Conservation (phyloP, 164 flowering plant species). For the Aristolochia californica region DNA sequence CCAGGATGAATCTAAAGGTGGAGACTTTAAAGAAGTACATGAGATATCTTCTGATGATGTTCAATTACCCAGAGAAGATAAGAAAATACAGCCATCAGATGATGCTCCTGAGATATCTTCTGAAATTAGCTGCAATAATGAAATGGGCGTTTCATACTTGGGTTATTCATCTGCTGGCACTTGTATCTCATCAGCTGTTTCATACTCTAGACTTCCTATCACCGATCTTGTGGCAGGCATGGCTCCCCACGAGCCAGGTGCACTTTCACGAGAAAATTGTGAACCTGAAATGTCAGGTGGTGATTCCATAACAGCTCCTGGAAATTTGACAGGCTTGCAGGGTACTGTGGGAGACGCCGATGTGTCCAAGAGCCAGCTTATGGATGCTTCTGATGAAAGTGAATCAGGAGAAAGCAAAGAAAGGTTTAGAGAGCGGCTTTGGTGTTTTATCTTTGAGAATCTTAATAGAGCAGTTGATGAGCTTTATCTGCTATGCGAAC, state of each 20-base stretch:
- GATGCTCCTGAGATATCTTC: slow-evolving; percentile 8
- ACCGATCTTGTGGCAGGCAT: slow-evolving; percentile 4
- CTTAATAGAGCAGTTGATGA: slow-evolving; percentile 95
- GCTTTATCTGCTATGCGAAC: slow-evolving; percentile 87
- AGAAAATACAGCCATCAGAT: slow-evolving; percentile 11
- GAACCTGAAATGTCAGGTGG: slow-evolving; percentile 19
- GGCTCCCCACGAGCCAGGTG: slow-evolving; percentile 12
- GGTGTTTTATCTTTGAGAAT: slow-evolving; percentile 91
- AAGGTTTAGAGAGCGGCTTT: slow-evolving; percentile 84
- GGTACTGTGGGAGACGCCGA: slow-evolving; percentile 12
- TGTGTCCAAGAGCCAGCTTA: slow-evolving; percentile 17
- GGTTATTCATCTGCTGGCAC: slow-evolving; percentile 5
- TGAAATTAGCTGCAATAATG: slow-evolving; percentile 5
- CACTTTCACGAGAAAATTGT: slow-evolving; percentile 12
- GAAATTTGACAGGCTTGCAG: slow-evolving; percentile 14
- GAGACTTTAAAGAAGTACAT: slow-evolving; percentile 21
- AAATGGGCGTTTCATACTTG: slow-evolving; percentile 1
- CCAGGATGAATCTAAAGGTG: slow-evolving; percentile 21
- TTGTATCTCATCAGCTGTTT: slow-evolving; percentile 12
- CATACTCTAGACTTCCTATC: slow-evolving; percentile 14
- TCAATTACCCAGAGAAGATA: slow-evolving; percentile 13
- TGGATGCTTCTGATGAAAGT: slow-evolving; percentile 27
- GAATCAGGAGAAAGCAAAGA: slow-evolving; percentile 74
- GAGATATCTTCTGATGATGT: slow-evolving; percentile 21
- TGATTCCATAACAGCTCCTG: slow-evolving; percentile 17